phyloP scores from a whole-genome alignment of 805 yeast genomes.

The Candida tallmaniae region DNA sequence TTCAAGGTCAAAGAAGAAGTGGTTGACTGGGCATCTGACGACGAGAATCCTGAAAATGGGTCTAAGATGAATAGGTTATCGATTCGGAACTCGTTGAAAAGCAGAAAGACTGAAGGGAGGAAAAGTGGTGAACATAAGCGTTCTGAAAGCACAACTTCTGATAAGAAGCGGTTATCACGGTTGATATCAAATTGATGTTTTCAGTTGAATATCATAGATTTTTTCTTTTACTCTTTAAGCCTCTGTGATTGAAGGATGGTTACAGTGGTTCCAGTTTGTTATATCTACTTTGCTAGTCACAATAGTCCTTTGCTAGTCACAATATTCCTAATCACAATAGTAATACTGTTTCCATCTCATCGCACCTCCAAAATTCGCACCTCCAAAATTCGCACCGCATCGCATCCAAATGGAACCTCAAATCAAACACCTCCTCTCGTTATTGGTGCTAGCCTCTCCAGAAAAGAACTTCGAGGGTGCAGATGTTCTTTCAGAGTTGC shows the following conservation, averaged over 20 bases:
- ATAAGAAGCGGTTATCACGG: slow-evolving; percentile 11
- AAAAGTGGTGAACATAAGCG: slow-evolving; percentile 23
- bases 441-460: slow-evolving; percentile 11
- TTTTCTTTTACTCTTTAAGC: not conserved
- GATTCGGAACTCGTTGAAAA: slow-evolving; percentile 35
- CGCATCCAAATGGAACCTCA: slow-evolving; percentile 1
- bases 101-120: slow-evolving; percentile 21
- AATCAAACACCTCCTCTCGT: slow-evolving; percentile 10
- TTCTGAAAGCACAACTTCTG: slow-evolving; percentile 3
- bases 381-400: not conserved
- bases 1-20: slow-evolving; percentile 39
- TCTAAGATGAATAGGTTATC: slow-evolving; percentile 37
- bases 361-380: not conserved
- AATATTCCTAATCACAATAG: no score
- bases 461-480: slow-evolving; percentile 1
- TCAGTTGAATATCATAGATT: not conserved
- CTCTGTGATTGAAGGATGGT: not conserved
- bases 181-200: slow-evolving; percentile 2
- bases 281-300: no score
- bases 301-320: no score
- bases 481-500: slow-evolving; percentile 5
- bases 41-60: slow-evolving; percentile 34
- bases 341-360: not conserved
- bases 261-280: no score
- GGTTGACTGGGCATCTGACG: slow-evolving; percentile 44